Evolutionary conservation across 1,284 basidiomycete species (phyloP).

Genomic region (Blastosporella zonata): DNA sequence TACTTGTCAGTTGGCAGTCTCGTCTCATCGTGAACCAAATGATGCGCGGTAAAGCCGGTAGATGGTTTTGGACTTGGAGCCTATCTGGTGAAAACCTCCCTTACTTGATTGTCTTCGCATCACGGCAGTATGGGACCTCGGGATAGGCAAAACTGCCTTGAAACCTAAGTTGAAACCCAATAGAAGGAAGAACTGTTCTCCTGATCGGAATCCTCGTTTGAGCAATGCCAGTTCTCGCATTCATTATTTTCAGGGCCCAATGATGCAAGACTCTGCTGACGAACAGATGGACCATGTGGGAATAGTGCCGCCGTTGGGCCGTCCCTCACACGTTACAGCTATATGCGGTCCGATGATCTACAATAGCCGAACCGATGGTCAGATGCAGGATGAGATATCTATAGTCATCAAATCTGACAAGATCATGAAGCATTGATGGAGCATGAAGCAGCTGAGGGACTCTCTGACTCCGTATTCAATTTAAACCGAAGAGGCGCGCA

Average conservation of each 20-base stretch:
- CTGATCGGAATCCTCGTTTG: no score
- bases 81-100: no score
- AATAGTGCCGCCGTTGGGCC: not conserved
- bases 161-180: no score
- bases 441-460: not conserved
- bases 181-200: not conserved
- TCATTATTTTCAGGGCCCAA: not conserved
- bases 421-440: no score
- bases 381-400: slow-evolving; percentile 6
- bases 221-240: not conserved
- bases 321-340: not conserved
- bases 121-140: no score
- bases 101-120: no score
- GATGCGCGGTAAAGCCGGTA: no score
- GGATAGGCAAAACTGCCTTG: no score
- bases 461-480: not conserved
- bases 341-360: not conserved
- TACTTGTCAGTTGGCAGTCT: no score
- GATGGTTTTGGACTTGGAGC: no score
- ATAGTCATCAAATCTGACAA: slow-evolving; percentile 8
- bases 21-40: no score
- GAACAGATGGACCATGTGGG: not conserved
- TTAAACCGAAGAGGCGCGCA: not conserved
- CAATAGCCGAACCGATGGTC: slow-evolving; percentile 1
- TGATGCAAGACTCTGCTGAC: no score